phyloP scores from a whole-genome alignment of 2,329 filamentous ascomycete genomes.

The Hypoxylon sp. region DNA sequence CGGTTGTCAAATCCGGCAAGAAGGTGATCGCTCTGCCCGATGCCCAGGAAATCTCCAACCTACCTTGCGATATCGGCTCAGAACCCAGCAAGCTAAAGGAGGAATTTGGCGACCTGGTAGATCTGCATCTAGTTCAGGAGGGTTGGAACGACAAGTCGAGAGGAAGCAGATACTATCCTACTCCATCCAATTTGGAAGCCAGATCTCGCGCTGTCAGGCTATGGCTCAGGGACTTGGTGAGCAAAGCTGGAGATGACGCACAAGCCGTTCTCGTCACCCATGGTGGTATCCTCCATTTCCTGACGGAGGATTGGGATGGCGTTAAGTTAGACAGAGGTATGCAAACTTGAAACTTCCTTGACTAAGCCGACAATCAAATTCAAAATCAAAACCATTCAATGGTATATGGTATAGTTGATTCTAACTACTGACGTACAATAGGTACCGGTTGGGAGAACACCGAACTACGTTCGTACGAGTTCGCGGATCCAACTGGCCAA shows the following conservation, averaged over 20 bases:
- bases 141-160: constrained; percentile 80
- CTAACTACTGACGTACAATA: constrained; percentile 52
- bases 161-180: constrained; percentile 63
- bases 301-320: constrained; percentile 85
- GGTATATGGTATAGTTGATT: not conserved
- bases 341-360: constrained; percentile 40
- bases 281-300: constrained; percentile 86
- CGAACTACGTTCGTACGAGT: constrained; percentile 78
- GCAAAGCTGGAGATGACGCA: constrained; percentile 63
- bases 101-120: constrained; percentile 74
- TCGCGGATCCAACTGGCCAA: constrained; percentile 66
- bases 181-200: constrained; percentile 67
- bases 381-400: not conserved
- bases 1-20: constrained; percentile 62
- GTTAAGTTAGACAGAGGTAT: constrained; percentile 61
- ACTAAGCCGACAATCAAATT: not conserved
- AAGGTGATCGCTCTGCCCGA: constrained; percentile 78
- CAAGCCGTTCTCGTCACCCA: constrained; percentile 85
- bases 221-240: constrained; percentile 67
- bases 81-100: constrained; percentile 66
- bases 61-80: constrained; percentile 83
- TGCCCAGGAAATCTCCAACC: constrained; percentile 81
- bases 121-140: constrained; percentile 72
- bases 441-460: constrained; percentile 83
- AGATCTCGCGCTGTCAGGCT: constrained; percentile 73